A percentile compares a stretch with the other conserved stretches of the same genome.
Evolutionary conservation across 768 basidiomycete genomes (phyloP).

Genomic region (Hygrocybe punicea): DNA sequence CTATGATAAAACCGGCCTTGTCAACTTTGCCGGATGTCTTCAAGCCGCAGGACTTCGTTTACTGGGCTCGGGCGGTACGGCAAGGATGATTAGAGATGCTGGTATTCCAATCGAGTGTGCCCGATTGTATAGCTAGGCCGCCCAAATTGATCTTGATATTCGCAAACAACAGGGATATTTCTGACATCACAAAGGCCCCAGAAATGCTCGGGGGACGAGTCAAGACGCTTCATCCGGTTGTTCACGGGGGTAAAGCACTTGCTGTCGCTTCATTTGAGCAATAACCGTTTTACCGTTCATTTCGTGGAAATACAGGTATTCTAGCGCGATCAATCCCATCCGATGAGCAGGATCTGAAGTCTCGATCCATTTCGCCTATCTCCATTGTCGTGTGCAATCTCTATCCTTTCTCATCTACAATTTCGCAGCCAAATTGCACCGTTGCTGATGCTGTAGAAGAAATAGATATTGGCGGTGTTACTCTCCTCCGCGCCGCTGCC

Average conservation of each 20-base stretch:
- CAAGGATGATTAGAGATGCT: constrained; percentile 94
- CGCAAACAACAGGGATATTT: constrained; percentile 74
- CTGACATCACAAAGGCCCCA: constrained; percentile 94
- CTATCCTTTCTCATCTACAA: constrained; percentile 93
- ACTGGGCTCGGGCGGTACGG: constrained; percentile 94
- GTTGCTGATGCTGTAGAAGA: constrained; percentile 94
- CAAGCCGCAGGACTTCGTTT: constrained; percentile 77
- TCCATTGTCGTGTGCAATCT: constrained; percentile 98
- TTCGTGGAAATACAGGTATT: constrained; percentile 61
- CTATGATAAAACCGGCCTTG: constrained; percentile 89
- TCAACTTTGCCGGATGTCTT: constrained; percentile 87
- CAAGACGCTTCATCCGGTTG: constrained; percentile 96
- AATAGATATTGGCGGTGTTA: constrained; percentile 98
- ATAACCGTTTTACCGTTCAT: not conserved
- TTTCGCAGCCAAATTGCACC: constrained; percentile 84
- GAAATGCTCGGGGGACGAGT: constrained; percentile 99
- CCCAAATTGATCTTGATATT: not conserved
- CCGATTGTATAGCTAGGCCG: no score
- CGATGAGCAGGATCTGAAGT: constrained; percentile 79
- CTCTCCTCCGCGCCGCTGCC: constrained; percentile 93
- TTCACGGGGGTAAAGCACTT: constrained; percentile 84
- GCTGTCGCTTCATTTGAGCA: not conserved
- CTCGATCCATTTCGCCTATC: constrained; percentile 87
- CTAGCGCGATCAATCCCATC: constrained; percentile 89
- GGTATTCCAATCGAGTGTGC: constrained; percentile 87